A percentile compares a stretch with the other conserved stretches of the same genome.
phyloP scores from a whole-genome alignment of 176 grass and related monocot species.

The Tillandsia leiboldiana region DNA sequence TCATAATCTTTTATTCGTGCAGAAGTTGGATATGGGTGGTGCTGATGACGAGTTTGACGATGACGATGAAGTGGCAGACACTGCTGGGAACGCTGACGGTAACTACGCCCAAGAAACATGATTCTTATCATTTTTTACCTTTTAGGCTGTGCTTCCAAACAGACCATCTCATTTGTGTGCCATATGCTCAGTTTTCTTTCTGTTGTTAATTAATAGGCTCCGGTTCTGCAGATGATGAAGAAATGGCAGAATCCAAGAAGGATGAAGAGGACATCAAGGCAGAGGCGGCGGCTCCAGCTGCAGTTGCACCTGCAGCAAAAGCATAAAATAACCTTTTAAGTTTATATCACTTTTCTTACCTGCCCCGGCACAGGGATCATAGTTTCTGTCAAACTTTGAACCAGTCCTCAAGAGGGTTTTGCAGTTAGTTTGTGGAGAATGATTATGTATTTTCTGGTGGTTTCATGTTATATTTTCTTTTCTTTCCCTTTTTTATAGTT shows the following conservation, averaged over 20 bases:
- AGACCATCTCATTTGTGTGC: too few relatives aligned
- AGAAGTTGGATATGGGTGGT: constrained; percentile 72
- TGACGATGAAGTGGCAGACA: constrained; percentile 38
- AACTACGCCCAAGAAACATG: neutral
- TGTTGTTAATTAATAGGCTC: neutral
- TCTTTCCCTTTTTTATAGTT: too few relatives aligned
- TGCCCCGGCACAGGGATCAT: too few relatives aligned
- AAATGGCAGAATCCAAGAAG: constrained; percentile 5
- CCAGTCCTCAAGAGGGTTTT: too few relatives aligned
- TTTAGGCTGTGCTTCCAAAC: neutral
- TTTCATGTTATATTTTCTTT: too few relatives aligned
- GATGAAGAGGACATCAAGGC: neutral
- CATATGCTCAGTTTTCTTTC: too few relatives aligned
- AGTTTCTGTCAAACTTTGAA: too few relatives aligned
- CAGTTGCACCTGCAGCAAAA: too few relatives aligned
- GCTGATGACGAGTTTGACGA: constrained; percentile 47
- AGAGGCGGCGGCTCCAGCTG: neutral
- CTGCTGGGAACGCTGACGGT: constrained; percentile 37
- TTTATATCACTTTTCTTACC: too few relatives aligned
- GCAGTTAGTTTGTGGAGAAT: too few relatives aligned
- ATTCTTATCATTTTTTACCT: neutral
- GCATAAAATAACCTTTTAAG: too few relatives aligned
- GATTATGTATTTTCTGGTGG: too few relatives aligned
- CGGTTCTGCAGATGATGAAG: neutral
- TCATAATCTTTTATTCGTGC: constrained; percentile 28